Evolutionary conservation across 352 stramenopile genomes (phyloP).

Genomic region (Elongisporangium prolatum): DNA sequence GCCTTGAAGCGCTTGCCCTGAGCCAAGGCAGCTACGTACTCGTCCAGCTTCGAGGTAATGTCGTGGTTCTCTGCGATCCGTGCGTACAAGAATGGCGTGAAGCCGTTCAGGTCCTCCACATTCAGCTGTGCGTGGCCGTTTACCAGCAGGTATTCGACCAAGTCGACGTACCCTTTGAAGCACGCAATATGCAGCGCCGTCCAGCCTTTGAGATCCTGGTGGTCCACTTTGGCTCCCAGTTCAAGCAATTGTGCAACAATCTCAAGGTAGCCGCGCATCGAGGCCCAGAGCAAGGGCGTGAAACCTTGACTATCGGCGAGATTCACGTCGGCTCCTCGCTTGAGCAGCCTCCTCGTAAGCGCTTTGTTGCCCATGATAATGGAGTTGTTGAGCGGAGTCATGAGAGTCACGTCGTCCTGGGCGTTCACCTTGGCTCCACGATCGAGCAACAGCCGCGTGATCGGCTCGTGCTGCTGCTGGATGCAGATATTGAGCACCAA

Average conservation of each 20-base stretch:
- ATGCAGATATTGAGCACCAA: constrained; percentile 70
- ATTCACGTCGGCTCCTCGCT: constrained; percentile 49
- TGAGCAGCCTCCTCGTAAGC: constrained; percentile 49
- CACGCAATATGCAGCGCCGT: constrained; percentile 67
- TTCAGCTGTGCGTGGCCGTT: constrained; percentile 34
- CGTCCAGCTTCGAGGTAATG: constrained; percentile 52
- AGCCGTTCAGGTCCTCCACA: constrained; percentile 62
- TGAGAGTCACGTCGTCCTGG: constrained; percentile 49
- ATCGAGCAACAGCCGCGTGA: constrained; percentile 64
- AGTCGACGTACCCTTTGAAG: constrained; percentile 62
- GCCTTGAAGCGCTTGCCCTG: constrained; percentile 20
- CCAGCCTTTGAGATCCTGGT: constrained; percentile 60
- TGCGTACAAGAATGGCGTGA: constrained; percentile 63
- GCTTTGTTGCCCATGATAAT: constrained; percentile 86
- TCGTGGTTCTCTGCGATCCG: constrained; percentile 65
- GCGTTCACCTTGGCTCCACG: constrained; percentile 60
- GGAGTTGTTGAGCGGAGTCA: constrained; percentile 62
- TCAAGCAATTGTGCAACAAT: constrained; percentile 66
- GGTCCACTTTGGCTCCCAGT: constrained; percentile 48
- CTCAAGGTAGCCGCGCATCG: constrained; percentile 68
- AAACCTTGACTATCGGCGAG: constrained; percentile 54
- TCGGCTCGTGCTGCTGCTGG: constrained; percentile 71
- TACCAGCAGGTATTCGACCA: constrained; percentile 69
- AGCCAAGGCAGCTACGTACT: constrained; percentile 28
- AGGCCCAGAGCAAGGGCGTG: constrained; percentile 59